Conservation (phyloP, 2,329 filamentous ascomycete genomes). For the Aureobasidium lini region DNA sequence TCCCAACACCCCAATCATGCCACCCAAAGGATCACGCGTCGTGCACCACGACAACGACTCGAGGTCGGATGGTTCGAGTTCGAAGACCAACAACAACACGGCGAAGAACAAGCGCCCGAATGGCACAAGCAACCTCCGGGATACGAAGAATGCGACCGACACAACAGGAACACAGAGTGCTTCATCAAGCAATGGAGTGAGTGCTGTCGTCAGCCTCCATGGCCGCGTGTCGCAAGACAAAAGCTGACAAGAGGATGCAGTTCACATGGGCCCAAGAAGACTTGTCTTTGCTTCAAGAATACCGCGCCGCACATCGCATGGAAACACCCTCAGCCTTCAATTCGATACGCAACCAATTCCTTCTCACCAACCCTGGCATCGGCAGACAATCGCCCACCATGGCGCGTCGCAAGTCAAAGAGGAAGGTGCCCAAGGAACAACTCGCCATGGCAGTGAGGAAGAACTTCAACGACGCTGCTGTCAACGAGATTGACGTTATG, state of each 20-base stretch:
- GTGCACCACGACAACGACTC: constrained; percentile 14
- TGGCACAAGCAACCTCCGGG: constrained; percentile 7
- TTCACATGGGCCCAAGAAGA: constrained; percentile 13
- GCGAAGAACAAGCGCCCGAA: constrained; percentile 9
- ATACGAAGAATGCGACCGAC: constrained; percentile 1
- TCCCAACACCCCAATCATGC: not conserved
- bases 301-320: constrained; percentile 66
- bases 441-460: constrained; percentile 67
- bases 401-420: constrained; percentile 55
- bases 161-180: not conserved
- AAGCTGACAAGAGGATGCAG: not conserved
- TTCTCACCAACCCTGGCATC: constrained; percentile 49
- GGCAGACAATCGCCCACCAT: constrained; percentile 70
- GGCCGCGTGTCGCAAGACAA: not conserved
- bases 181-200: constrained; percentile 10
- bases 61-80: constrained; percentile 13
- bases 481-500: constrained; percentile 76
- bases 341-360: constrained; percentile 41
- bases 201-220: not conserved
- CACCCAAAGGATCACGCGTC: constrained; percentile 12
- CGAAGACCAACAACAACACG: constrained; percentile 5
- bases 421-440: constrained; percentile 64
- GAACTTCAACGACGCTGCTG: constrained; percentile 73
- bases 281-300: constrained; percentile 55
- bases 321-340: constrained; percentile 63